Percentiles rank a stretch among this genome's conserved stretches.
Evolutionary conservation across 1,284 basidiomycete genomes (phyloP).

Genomic region (Boletus austroedulis): DNA sequence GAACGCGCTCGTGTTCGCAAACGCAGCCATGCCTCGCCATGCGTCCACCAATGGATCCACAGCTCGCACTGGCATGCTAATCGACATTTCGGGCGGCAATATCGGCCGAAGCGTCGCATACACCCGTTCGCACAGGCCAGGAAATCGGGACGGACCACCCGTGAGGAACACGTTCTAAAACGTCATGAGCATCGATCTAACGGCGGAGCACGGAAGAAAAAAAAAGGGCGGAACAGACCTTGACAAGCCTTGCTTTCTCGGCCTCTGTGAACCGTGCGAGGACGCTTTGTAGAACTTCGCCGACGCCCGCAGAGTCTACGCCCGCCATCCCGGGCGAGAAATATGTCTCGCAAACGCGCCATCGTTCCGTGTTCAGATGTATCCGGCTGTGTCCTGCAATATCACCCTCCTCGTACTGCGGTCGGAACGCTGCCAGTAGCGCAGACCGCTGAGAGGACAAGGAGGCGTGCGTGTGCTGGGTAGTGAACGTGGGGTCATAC

Average conservation of each 20-base stretch:
- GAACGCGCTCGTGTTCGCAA: conserved; percentile 66
- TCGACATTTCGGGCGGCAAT: conserved; percentile 73
- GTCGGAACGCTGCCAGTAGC: conserved; percentile 61
- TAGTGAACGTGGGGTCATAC: conserved; percentile 82
- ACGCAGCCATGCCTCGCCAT: conserved; percentile 91
- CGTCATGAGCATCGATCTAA: background rate
- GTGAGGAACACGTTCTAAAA: conserved; percentile 87
- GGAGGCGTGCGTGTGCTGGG: conserved; percentile 80
- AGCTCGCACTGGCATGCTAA: conserved; percentile 58
- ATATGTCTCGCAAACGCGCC: conserved; percentile 90
- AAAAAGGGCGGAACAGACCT: conserved; percentile 39
- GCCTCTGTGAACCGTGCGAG: conserved; percentile 74
- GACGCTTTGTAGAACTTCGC: conserved; percentile 86
- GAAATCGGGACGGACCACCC: conserved; percentile 76
- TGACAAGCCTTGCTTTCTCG: conserved; percentile 62
- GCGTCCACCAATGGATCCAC: conserved; percentile 74
- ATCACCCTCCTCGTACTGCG: conserved; percentile 64
- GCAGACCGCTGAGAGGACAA: conserved; percentile 76
- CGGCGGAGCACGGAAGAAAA: background rate
- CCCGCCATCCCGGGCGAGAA: conserved; percentile 95
- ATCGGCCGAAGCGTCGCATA: conserved; percentile 73
- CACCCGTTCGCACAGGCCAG: conserved; percentile 69
- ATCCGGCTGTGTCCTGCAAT: conserved; percentile 72
- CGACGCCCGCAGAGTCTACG: conserved; percentile 90
- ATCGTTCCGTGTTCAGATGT: conserved; percentile 92